These are phyloP conservation scores for Botryosphaeria agaves DNA, from an alignment of 2,329 filamentous ascomycete species.

Conservation along the genomic window DNA sequence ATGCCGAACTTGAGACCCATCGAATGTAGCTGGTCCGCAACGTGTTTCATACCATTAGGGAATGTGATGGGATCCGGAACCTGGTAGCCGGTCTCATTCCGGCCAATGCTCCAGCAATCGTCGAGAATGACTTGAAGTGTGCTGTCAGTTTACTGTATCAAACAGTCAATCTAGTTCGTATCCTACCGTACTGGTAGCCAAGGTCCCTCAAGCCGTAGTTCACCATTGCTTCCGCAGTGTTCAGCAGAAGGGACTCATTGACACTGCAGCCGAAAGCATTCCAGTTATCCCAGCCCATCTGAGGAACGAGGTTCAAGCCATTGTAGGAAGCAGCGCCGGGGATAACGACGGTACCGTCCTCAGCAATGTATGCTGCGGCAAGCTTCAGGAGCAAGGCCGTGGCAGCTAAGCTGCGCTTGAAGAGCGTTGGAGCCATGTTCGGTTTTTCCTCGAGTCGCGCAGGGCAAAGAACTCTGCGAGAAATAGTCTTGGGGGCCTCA, in stretches of 20 bases:
- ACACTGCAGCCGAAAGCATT: slow-evolving; percentile 32
- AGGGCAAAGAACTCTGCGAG: too few relatives aligned
- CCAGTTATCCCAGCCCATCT: slow-evolving; percentile 25
- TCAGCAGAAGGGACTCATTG: slow-evolving; percentile 26
- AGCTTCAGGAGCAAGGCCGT: too few relatives aligned
- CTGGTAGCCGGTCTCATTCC: slow-evolving; percentile 20
- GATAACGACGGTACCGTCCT: slow-evolving; percentile 6
- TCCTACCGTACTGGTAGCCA: slow-evolving; percentile 30
- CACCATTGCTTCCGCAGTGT: slow-evolving; percentile 27
- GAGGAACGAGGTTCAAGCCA: slow-evolving; percentile 17
- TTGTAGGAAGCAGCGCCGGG: slow-evolving; percentile 14
- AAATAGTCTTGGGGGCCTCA: too few relatives aligned
- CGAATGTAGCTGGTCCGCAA: slow-evolving; percentile 30
- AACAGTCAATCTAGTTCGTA: too few relatives aligned
- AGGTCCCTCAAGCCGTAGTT: slow-evolving; percentile 28
- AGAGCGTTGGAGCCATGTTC: too few relatives aligned
- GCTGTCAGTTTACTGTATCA: too few relatives aligned
- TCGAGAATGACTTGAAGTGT: slow-evolving; percentile 30
- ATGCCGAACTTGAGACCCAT: slow-evolving; percentile 35
- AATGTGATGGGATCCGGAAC: not conserved
- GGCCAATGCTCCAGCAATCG: slow-evolving; percentile 33
- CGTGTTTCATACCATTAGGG: slow-evolving; percentile 23
- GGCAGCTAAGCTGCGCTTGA: too few relatives aligned
- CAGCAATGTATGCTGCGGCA: slow-evolving; percentile 1
- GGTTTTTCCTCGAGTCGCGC: too few relatives aligned